Conservation (phyloP, 257 asterid genomes). For the Rehmannia glutinosa region DNA sequence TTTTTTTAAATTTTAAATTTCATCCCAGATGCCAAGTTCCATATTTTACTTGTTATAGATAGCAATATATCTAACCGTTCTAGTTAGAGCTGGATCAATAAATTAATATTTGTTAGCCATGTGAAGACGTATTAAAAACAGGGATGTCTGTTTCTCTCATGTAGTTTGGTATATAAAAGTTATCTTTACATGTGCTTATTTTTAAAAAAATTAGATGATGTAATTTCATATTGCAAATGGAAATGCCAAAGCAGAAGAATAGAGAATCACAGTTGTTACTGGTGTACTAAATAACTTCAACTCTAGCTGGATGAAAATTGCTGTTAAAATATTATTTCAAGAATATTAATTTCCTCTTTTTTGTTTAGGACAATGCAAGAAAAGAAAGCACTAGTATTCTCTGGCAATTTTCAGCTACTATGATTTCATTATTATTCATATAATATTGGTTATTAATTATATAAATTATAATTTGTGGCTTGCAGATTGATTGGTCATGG, state of each 20-base stretch:
- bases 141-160: constrained; percentile 19
- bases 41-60: background rate
- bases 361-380: no score
- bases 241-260: background rate
- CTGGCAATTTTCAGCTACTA: no score
- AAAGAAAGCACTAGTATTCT: no score
- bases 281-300: no score
- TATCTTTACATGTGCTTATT: constrained; percentile 18
- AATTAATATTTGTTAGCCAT: constrained; percentile 13
- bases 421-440: no score
- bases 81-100: background rate
- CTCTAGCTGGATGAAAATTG: no score
- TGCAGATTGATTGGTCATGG: no score
- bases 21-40: constrained; percentile 12
- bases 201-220: background rate
- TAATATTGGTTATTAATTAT: no score
- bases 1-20: background rate
- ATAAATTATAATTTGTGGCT: no score
- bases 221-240: background rate
- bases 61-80: background rate
- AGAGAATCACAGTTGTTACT: no score
- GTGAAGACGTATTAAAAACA: constrained; percentile 13
- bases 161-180: background rate
- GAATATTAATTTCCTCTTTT: no score
- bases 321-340: no score